These are phyloP conservation scores for Chaetomiaceae sp. DNA, from an alignment of 2,329 filamentous ascomycete genomes.

Conservation along the genomic window DNA sequence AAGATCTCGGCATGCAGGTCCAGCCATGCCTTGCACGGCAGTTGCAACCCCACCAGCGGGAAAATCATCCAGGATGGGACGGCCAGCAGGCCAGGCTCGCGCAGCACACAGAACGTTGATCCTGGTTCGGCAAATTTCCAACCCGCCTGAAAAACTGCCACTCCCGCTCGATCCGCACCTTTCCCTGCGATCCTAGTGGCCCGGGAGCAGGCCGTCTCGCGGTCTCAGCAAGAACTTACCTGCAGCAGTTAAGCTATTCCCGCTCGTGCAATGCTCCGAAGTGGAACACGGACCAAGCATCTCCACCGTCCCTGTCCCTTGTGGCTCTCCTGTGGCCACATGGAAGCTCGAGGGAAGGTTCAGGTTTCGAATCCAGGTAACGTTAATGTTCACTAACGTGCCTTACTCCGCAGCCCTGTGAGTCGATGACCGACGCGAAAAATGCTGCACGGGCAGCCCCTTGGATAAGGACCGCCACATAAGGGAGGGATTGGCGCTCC, in stretches of 20 bases:
- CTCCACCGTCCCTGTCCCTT: conserved; percentile 20
- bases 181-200: conserved; percentile 23
- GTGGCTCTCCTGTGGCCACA: conserved; percentile 28
- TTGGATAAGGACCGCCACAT: conserved; percentile 14
- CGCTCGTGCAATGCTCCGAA: too few species aligned
- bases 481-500: conserved; percentile 23
- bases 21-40: conserved; percentile 10
- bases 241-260: conserved; percentile 3
- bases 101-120: background rate
- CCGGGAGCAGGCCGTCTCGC: conserved; percentile 4
- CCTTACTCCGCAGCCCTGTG: too few species aligned
- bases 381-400: too few species aligned
- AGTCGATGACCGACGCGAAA: conserved; percentile 1
- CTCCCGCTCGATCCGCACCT: conserved; percentile 6
- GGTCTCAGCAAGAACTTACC: conserved; percentile 13
- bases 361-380: conserved; percentile 19
- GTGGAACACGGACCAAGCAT: conserved; percentile 4
- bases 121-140: conserved; percentile 25
- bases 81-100: background rate
- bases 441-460: conserved; percentile 13
- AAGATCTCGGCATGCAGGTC: conserved; percentile 23
- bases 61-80: conserved; percentile 6
- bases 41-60: conserved; percentile 12
- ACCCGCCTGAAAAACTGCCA: conserved; percentile 14
- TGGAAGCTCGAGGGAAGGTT: conserved; percentile 21